Base-by-base conservation (phyloP, 352 stramenopile genomes). In the Phytophthora hibernalis region DNA sequence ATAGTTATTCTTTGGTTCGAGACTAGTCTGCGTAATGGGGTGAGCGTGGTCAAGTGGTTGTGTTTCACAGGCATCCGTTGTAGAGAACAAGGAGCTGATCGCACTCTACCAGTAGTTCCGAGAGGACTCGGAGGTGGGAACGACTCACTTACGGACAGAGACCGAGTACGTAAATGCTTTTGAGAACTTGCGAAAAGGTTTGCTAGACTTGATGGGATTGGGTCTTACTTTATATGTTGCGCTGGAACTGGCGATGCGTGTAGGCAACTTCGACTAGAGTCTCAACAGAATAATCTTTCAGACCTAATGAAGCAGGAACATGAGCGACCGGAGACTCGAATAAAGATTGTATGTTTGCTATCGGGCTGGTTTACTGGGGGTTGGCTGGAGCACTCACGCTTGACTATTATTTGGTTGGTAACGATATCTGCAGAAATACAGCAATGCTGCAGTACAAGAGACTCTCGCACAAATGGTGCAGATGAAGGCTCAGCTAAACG, bases 41-140 rank as follows among this genome's bases (percentile, higher is more conserved):
- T 18, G 40, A 28, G 22, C 53, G 31, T 47, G n/a, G n/a, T n/a
- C n/a, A n/a, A n/a, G n/a, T 52, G 28, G 26, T 60, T 43, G 65
- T 21, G 38, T 20, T 16, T 26, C 56, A 16, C 40, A 93, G 76
- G 57, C 79, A 13, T 90, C 82, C 8, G 79, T 90, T 33, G 61
- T 79, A 22, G 83, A 92, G 51, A 89, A 92, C 65, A 92, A 90
- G 50, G 85, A 94, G 53, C 54, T 94, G 3, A 81, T 91, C n/a
- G 52, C 35, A 0, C 80, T 92, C 18, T 94, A 92, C 51, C 72
- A 94, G 58, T 83, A 91, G 40, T 70, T 88, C 21, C 77, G 78
- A 45, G 78, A 87, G 42, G 78, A 92, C 11, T 87, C 85, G 8
- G 63, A 66, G 0, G 22, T 68, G 3, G 83, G 92, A 45, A 84